These are phyloP conservation scores for Cenchrus purpureus DNA, from an alignment of 176 grass and related monocot genomes.

Conservation along the genomic window DNA sequence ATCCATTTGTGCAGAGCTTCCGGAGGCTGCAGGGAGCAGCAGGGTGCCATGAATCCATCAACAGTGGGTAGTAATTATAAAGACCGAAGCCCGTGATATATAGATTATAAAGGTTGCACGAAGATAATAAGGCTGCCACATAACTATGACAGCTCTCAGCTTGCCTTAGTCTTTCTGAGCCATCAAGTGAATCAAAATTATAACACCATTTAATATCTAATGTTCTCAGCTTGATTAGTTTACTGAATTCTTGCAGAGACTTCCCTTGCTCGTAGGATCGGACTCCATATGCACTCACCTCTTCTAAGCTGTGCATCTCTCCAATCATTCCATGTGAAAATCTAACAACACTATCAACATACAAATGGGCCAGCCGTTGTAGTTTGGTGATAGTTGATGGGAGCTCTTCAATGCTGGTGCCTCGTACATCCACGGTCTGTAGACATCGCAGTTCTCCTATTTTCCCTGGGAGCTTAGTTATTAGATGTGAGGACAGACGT, in stretches of 20 bases:
- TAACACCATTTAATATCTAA: not conserved
- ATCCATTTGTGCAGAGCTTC: not conserved
- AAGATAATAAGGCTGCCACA: constrained; percentile 7
- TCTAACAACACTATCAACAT: not conserved
- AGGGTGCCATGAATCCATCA: not conserved
- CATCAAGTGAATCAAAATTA: not conserved
- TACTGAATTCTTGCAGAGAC: constrained; percentile 1
- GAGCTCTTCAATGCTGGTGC: not conserved
- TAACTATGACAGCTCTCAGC: not conserved
- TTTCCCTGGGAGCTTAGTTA: not conserved
- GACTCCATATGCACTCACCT: not conserved
- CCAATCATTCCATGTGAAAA: constrained; percentile 11
- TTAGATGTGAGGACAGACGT: not conserved
- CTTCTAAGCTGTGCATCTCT: not conserved
- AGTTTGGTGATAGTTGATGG: not conserved
- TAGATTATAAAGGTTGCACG: constrained; percentile 7
- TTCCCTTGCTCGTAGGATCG: not conserved
- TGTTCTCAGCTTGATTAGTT: constrained; percentile 18
- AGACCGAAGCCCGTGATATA: not conserved
- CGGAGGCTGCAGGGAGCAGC: not conserved
- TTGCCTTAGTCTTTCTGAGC: not conserved
- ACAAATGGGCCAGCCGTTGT: constrained; percentile 4
- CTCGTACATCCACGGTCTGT: not conserved
- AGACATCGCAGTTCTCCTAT: not conserved
- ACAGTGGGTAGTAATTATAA: not conserved